These are phyloP conservation scores for Kingdonia uniflora DNA, from an alignment of 164 flowering plant genomes.

Conservation along the genomic window DNA sequence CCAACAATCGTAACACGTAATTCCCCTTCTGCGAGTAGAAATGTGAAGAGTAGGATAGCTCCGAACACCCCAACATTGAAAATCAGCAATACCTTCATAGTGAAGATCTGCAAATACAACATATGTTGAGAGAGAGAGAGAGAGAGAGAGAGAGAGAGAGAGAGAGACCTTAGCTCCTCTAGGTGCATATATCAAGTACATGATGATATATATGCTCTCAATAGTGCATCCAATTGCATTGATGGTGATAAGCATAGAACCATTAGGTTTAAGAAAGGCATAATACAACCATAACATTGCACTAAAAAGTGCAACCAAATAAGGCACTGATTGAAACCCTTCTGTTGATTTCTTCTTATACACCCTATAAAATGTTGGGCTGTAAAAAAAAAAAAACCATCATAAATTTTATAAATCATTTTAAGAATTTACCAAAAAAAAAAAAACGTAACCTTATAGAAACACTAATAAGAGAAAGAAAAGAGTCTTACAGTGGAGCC, in stretches of 20 bases:
- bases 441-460: background rate
- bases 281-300: constrained; percentile 55
- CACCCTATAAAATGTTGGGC: constrained; percentile 67
- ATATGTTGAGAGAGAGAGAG: background rate
- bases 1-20: constrained; percentile 32
- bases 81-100: constrained; percentile 30
- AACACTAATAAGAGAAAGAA: background rate
- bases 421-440: background rate
- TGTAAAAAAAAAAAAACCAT: constrained; percentile 10
- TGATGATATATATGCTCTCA: constrained; percentile 36
- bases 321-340: constrained; percentile 69
- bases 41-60: constrained; percentile 27
- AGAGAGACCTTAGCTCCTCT: constrained; percentile 28
- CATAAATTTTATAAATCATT: background rate
- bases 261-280: constrained; percentile 40
- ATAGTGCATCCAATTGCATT: constrained; percentile 40
- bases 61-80: constrained; percentile 32
- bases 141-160: constrained; percentile 4
- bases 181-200: constrained; percentile 57
- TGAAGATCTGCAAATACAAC: constrained; percentile 29
- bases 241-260: constrained; percentile 43
- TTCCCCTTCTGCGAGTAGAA: constrained; percentile 13
- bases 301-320: constrained; percentile 66
- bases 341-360: constrained; percentile 61
- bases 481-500: constrained; percentile 55